These are phyloP conservation scores for Nemania abortiva DNA, from an alignment of 2,329 filamentous ascomycete genomes.

Conservation along the genomic window DNA sequence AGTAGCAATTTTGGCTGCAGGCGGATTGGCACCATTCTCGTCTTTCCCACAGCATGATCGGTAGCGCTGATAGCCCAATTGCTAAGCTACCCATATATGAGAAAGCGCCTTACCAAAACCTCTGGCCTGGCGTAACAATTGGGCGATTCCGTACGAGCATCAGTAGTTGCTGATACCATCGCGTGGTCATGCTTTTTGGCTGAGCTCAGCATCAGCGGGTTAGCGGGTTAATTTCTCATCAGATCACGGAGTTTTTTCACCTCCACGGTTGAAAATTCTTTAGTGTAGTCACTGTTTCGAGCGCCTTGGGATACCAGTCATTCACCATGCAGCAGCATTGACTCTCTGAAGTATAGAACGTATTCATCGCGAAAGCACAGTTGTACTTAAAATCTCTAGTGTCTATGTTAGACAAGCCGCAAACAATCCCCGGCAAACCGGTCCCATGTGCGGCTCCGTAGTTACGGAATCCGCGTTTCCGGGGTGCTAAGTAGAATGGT, in stretches of 20 bases:
- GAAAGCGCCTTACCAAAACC: not conserved
- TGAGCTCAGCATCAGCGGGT: conserved; percentile 24
- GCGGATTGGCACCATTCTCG: not conserved
- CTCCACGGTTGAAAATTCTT: not conserved
- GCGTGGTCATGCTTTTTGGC: conserved; percentile 13
- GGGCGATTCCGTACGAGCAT: not conserved
- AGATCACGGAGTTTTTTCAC: not conserved
- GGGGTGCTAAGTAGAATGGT: conserved; percentile 3
- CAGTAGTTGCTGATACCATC: conserved; percentile 6
- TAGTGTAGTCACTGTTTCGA: not conserved
- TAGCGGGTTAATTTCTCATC: conserved; percentile 17
- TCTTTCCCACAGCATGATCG: conserved; percentile 14
- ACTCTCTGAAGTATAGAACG: not conserved
- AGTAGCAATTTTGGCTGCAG: conserved; percentile 18
- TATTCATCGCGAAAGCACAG: not conserved
- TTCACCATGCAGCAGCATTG: not conserved
- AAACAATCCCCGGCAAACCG: not conserved
- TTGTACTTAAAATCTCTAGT: not conserved
- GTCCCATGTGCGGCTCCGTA: conserved; percentile 17
- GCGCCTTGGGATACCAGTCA: not conserved
- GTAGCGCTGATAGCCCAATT: not conserved
- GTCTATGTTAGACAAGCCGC: not conserved
- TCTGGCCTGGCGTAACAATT: not conserved
- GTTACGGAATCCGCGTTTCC: not conserved
- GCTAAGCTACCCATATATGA: conserved; percentile 10